A percentile compares a stretch with the other conserved stretches of the same genome.
phyloP scores from a whole-genome alignment of 345 rosid genomes.

The Rhodomyrtus tomentosa region DNA sequence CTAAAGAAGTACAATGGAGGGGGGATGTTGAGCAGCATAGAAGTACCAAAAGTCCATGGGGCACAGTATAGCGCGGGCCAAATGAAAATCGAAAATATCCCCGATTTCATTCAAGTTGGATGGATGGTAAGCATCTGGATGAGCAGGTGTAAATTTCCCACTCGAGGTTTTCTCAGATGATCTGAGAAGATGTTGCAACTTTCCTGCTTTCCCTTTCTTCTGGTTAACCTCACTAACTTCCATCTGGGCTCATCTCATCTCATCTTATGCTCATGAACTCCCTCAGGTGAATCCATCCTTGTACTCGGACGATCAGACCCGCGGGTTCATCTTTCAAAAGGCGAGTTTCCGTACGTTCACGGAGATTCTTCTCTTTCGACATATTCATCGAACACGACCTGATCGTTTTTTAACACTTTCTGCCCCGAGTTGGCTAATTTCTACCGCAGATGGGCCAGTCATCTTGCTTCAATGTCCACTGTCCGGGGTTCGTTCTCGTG shows the following conservation, averaged over 20 bases:
- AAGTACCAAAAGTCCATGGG: not conserved
- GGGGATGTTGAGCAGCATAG: not conserved
- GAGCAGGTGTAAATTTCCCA: too few relatives aligned
- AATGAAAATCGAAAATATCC: not conserved
- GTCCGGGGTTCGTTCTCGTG: not conserved
- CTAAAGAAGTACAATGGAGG: slow-evolving; percentile 3
- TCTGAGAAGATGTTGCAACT: not conserved
- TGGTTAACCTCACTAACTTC: not conserved
- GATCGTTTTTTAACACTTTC: not conserved
- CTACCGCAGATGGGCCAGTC: not conserved
- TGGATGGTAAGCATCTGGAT: slow-evolving; percentile 1
- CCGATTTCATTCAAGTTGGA: slow-evolving; percentile 1
- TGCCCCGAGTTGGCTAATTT: not conserved
- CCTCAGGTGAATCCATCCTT: slow-evolving; percentile 4
- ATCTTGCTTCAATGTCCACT: not conserved
- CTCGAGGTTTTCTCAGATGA: not conserved
- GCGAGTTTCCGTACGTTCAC: not conserved
- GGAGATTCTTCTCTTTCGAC: not conserved
- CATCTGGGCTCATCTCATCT: not conserved
- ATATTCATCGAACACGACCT: not conserved
- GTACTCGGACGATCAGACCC: slow-evolving; percentile 5
- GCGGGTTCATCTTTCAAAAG: not conserved
- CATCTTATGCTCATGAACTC: not conserved
- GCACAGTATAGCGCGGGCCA: not conserved
- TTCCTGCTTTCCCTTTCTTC: not conserved